Conservation (phyloP, 192 early-diverging fungal genomes). For the Coemansia sp. region DNA sequence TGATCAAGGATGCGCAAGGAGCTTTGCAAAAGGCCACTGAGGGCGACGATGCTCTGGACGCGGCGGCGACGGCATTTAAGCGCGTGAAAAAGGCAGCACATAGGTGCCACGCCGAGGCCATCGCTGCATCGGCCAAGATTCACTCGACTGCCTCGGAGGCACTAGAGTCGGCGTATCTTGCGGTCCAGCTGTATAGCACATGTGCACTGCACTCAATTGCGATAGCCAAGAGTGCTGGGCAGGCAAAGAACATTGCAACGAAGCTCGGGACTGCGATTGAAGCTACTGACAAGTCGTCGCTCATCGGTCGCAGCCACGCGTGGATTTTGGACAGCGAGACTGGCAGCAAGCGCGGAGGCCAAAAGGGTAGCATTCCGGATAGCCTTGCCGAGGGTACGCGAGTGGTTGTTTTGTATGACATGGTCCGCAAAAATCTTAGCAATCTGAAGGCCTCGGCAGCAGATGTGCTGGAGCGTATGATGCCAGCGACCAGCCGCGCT, state of each 20-base stretch:
- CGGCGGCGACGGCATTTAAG: constrained; percentile 8
- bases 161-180: constrained; percentile 34
- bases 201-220: constrained; percentile 23
- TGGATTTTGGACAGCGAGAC: constrained; percentile 17
- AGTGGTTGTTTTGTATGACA: constrained; percentile 33
- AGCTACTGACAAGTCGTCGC: not conserved
- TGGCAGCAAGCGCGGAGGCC: not conserved
- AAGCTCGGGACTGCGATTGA: constrained; percentile 12
- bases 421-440: constrained; percentile 28
- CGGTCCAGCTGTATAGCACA: constrained; percentile 26
- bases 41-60: constrained; percentile 7
- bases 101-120: constrained; percentile 23
- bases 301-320: not conserved
- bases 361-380: not conserved
- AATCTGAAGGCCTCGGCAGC: constrained; percentile 16
- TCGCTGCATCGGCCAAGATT: constrained; percentile 24
- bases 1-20: constrained; percentile 17
- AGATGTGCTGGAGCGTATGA: constrained; percentile 15
- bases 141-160: constrained; percentile 28
- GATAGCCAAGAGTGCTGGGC: constrained; percentile 10
- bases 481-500: constrained; percentile 21
- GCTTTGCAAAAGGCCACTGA: constrained; percentile 6
- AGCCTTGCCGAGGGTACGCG: constrained; percentile 10
- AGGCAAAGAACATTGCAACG: constrained; percentile 23
- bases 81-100: constrained; percentile 23